Base-by-base conservation (phyloP, 202 grass and related monocot species). In the Digitaria exilis region DNA sequence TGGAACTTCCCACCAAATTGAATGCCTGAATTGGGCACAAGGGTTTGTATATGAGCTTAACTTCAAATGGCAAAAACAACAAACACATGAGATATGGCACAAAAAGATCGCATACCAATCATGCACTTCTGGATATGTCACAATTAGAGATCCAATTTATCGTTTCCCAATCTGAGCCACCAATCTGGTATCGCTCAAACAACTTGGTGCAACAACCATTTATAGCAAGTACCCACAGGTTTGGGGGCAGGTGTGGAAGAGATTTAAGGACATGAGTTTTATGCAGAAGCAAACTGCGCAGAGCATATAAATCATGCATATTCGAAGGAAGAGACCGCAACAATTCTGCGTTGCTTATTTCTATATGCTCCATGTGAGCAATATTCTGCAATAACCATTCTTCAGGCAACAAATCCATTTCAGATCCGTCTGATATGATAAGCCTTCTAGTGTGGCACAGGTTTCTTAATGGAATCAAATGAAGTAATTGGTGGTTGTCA, bases 381-480 rank as follows among this genome's bases (percentile, higher is more conserved):
- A 7, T 63, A 64, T 78, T 78, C 26, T 64, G 57, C 17, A 78
- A 49, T 2, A 78, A 15, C 75, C 75, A 78, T 78, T 49, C 58
- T 28, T 31, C 58, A 49, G 75, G 75, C 17, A 78, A 64, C 22
- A 43, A 55, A 29, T 22, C 37, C 73, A 76, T 61, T 59, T 58
- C 10, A 18, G 14, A 19, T 42, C 73, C 25, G 1, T 8, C 25
- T 64, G 57, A 77, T 46, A 78, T 49, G 41, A 78, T 16, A 34
- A 78, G 58, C 43, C 42, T 64, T 44, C 29, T 78, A 8, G 58
- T 64, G 17, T 21, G 41, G 26, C 58, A n/a, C 26, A 64, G 2
- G 44, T 78, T 78, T 6, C 8, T 64, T 28, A 77, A 29, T 25
- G 19, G n/a, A 69, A 1, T 69, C 4, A 44, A 43, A 25, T 9